Evolutionary conservation across 371 early-diverging fungal species (phyloP).

Genomic region (Mucor sp.): DNA sequence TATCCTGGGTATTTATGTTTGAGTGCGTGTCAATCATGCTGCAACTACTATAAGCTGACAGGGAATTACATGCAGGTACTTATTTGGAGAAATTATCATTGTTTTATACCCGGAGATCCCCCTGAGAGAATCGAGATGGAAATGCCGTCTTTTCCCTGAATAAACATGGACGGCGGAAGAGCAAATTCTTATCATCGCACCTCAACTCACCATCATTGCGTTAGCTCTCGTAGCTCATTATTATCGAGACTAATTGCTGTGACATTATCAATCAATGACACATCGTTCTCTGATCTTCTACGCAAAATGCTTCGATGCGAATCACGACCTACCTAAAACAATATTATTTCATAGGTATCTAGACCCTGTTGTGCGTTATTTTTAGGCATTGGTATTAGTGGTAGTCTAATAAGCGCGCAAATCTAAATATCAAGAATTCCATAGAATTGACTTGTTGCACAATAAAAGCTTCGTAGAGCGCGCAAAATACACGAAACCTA

Average conservation of each 20-base stretch:
- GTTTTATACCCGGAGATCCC: neutral
- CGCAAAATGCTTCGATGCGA: neutral
- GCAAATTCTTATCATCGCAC: neutral
- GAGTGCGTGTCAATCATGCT: neutral
- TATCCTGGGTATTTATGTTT: neutral
- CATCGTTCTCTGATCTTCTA: neutral
- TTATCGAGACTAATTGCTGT: neutral
- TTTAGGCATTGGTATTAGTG: neutral
- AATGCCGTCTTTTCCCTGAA: neutral
- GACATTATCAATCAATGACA: neutral
- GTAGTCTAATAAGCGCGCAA: neutral
- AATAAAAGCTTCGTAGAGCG: neutral
- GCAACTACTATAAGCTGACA: neutral
- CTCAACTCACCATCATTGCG: neutral
- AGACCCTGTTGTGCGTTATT: neutral
- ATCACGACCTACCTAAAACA: neutral
- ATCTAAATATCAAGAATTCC: neutral
- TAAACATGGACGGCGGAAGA: neutral
- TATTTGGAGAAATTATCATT: neutral
- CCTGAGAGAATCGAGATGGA: neutral
- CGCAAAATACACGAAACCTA: neutral
- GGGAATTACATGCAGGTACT: neutral
- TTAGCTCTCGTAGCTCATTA: neutral
- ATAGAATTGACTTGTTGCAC: neutral
- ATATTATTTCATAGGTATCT: neutral